Evolutionary conservation across 305 asterid species (phyloP), one percentile per base, ranked within the genome.

Genomic region (Ajuga reptans): DNA sequence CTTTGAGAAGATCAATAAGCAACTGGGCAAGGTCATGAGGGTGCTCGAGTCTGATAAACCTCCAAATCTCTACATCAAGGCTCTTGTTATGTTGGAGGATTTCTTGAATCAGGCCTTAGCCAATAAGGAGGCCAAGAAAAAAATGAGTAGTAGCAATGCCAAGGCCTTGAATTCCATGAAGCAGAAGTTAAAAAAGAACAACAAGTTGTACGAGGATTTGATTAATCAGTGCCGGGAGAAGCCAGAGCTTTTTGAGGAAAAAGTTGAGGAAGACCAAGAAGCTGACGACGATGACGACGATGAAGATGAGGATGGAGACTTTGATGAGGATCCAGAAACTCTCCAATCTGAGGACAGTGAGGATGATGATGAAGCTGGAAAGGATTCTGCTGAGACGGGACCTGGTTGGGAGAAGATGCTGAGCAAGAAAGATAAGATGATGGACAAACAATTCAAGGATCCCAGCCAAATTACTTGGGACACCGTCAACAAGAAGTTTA

Each of bases 381-480:
- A 80, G 56, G 85, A 78, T 27, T 58, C 12, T 21, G 66, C 59
- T 9, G 83, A 83, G 9, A 47, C 64, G 47, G 85, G 82, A 59
- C 45, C 75, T 41, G 95, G 91, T 24, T 93, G 99, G 97, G 89
- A 86, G 80, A 87, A 78, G 69, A 89, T 83, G 86, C 60, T 89
- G 84, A 89, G 88, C 83, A 89, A 84, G 90, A 91, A 91, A 82
- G 96, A 89, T 50, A 93, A 87, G 84, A 77, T 91, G 79, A 85
- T 91, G 90, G 96, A 93, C 53, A 91, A 91, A 77, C 97, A 89
- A 81, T 91, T 91, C 46, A 86, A 83, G 83, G 96, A 89, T 55
- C 92, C 97, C 17, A 89, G 90, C 80, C 95, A 91, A 68, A 85
- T 91, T 69, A 91, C 96, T 0, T 93, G 99, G 99, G 99, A 93